Conservation (phyloP, 768 basidiomycete genomes). For the Ramaria sp. region DNA sequence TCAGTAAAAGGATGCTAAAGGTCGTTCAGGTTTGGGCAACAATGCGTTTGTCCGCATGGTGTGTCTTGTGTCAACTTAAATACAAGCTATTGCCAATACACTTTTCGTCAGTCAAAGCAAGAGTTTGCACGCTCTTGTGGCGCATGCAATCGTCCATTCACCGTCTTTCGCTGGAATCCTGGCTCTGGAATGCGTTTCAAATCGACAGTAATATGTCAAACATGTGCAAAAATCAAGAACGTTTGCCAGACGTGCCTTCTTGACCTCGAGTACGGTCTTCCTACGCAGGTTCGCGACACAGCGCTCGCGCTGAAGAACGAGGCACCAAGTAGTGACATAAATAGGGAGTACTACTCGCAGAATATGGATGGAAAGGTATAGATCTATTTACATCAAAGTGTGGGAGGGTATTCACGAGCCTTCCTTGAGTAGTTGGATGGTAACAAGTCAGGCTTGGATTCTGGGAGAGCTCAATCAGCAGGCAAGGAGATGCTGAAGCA, state of each 20-base stretch:
- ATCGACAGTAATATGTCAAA: slow-evolving; percentile 94
- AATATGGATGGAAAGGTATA: slow-evolving; percentile 82
- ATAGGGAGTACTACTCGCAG: slow-evolving; percentile 90
- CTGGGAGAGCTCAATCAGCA: slow-evolving; percentile 55
- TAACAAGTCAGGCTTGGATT: slow-evolving; percentile 49
- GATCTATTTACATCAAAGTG: slow-evolving; percentile 10
- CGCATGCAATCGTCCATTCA: slow-evolving; percentile 93
- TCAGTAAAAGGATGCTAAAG: slow-evolving; percentile 7
- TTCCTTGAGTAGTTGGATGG: slow-evolving; percentile 48
- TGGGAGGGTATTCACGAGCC: slow-evolving; percentile 4
- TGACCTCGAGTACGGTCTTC: slow-evolving; percentile 92
- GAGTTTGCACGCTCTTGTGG: slow-evolving; percentile 94
- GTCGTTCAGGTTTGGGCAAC: slow-evolving; percentile 57
- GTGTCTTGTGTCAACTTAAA: slow-evolving; percentile 14
- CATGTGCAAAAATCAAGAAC: slow-evolving; percentile 92
- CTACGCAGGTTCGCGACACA: slow-evolving; percentile 95
- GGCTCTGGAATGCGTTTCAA: slow-evolving; percentile 90
- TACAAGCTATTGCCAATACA: not conserved
- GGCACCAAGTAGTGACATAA: slow-evolving; percentile 95
- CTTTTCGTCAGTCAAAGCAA: slow-evolving; percentile 74
- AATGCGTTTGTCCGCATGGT: slow-evolving; percentile 97
- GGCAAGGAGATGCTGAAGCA: slow-evolving; percentile 97
- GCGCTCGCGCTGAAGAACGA: slow-evolving; percentile 77
- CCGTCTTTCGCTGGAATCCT: slow-evolving; percentile 97
- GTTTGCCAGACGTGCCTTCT: slow-evolving; percentile 97